Conservation (phyloP, 495 filamentous ascomycete species). For the Schizothecium vesticola region DNA sequence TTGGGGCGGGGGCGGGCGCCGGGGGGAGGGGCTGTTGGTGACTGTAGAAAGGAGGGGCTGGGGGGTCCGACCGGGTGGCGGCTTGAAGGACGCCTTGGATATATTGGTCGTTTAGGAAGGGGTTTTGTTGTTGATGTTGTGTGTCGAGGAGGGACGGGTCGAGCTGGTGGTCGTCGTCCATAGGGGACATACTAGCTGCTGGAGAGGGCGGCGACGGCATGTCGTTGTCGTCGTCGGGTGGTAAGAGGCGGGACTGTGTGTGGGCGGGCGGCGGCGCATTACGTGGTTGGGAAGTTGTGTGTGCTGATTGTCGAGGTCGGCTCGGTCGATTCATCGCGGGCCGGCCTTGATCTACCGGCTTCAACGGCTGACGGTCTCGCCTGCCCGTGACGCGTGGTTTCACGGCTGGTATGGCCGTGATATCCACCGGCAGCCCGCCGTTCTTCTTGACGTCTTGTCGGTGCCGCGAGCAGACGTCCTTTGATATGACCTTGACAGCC, state of each 20-base stretch:
- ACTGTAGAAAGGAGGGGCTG: background rate
- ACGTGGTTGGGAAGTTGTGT: background rate
- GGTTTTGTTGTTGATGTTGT: background rate
- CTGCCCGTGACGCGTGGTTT: background rate
- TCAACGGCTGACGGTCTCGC: background rate
- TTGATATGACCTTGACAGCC: slow-evolving; percentile 62
- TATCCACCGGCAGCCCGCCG: slow-evolving; percentile 6
- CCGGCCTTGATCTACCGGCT: background rate
- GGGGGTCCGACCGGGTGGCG: background rate
- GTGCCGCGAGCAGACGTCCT: slow-evolving; percentile 71
- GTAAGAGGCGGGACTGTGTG: slow-evolving; percentile 14
- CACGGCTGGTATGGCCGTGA: slow-evolving; percentile 6
- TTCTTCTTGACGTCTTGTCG: slow-evolving; percentile 58
- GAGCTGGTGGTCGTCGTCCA: slow-evolving; percentile 6
- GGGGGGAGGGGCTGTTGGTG: background rate
- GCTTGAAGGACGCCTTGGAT: slow-evolving; percentile 3
- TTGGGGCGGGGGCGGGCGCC: slow-evolving; percentile 7
- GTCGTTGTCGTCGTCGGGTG: background rate
- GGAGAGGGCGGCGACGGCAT: background rate
- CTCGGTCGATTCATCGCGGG: background rate
- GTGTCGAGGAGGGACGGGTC: background rate
- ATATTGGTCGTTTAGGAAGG: slow-evolving; percentile 10
- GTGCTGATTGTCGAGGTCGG: background rate
- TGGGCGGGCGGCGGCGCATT: slow-evolving; percentile 9
- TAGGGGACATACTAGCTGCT: slow-evolving; percentile 9